Evolutionary conservation across 352 stramenopile genomes (phyloP).

Genomic region (Phytopythium vexans): DNA sequence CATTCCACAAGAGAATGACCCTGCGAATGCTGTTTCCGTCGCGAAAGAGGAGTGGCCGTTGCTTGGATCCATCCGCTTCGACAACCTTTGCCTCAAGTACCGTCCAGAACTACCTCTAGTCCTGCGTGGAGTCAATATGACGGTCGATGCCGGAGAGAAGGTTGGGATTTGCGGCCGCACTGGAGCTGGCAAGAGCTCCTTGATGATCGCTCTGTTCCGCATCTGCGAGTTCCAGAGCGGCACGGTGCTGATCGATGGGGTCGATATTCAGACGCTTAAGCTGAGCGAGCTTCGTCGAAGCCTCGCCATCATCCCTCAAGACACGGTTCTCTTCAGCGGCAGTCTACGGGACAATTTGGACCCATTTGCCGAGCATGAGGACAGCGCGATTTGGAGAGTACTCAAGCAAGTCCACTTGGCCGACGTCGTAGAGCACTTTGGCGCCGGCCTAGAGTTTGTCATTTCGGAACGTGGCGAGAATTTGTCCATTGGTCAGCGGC

Average conservation of each 20-base stretch:
- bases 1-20: constrained; percentile 26
- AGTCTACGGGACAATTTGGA: constrained; percentile 88
- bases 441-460: constrained; percentile 65
- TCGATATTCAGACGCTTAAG: constrained; percentile 46
- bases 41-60: constrained; percentile 25
- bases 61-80: constrained; percentile 24
- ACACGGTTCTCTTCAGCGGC: constrained; percentile 89
- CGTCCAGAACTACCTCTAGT: constrained; percentile 34
- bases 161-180: constrained; percentile 36
- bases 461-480: constrained; percentile 91
- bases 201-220: constrained; percentile 41
- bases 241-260: constrained; percentile 77
- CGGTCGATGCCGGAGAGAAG: constrained; percentile 22
- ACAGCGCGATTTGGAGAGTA: constrained; percentile 39
- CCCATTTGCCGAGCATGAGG: constrained; percentile 68
- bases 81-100: constrained; percentile 30
- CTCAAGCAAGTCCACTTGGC: constrained; percentile 34
- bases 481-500: constrained; percentile 91
- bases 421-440: constrained; percentile 11
- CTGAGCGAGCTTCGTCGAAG: constrained; percentile 21
- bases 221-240: constrained; percentile 34
- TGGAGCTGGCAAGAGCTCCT: constrained; percentile 36
- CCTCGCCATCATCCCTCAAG: constrained; percentile 49
- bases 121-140: constrained; percentile 26
- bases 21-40: constrained; percentile 2